Base-by-base conservation (phyloP, 306 rosid genomes). In the Lagenaria siceraria region DNA sequence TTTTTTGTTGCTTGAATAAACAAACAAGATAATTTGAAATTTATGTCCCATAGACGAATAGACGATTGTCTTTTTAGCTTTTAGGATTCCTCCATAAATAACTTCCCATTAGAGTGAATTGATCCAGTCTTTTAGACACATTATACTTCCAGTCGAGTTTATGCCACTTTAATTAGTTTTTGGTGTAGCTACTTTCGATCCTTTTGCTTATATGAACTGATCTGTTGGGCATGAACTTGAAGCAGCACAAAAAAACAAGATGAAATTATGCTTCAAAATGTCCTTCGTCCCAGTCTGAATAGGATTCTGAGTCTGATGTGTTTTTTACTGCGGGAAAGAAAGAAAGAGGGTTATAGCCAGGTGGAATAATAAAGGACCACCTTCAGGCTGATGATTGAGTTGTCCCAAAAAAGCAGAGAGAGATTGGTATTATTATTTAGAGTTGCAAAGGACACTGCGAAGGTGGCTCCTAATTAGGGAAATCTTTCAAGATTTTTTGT, bases 401-500 rank as follows among this genome's bases (percentile, higher is more conserved):
- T 22, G 36, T 69, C 75, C 75, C 55, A 14, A 42, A 24, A 69
- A 70, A 22, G 33, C 18, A 69, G 33, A 42, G 10, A 46, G 54
- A 42, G 33, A 46, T 43, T 43, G 75, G 74, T 40, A 68, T 69
- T 69, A 69, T 69, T 51, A 51, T 73, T 25, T 72, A 17, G 77
- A 51, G 77, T 73, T 51, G 48, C 46, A 49, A 54, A 73, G 77
- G 77, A 73, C 61, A 51, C 43, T 8, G 62, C 7, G 62, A 73
- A 53, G 77, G 46, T 73, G 62, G 77, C 77, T 29, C 62, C 77
- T 51, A 73, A 27, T 73, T 73, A 31, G 77, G 77, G 77, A 73
- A 73, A 73, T 73, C 77, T 73, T 73, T 51, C 27, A 73, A 73
- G 77, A 73, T 73, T 53, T 73, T 73, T 73, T 73, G 77, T 73